Evolutionary conservation across 1,284 basidiomycete species (phyloP).

Genomic region (Flammula alnicola): DNA sequence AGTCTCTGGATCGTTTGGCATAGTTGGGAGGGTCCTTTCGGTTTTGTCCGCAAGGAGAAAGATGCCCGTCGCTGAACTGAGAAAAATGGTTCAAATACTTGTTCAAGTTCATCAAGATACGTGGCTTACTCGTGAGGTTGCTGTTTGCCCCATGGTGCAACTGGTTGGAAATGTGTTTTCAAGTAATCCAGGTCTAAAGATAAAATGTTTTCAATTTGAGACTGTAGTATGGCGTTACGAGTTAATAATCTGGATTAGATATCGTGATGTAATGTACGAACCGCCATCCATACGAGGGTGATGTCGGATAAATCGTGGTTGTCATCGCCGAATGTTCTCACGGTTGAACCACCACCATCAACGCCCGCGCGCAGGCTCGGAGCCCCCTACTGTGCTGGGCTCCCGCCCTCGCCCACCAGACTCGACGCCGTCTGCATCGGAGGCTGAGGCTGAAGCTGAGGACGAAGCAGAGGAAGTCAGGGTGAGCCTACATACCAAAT

Average conservation of each 20-base stretch:
- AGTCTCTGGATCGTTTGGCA: constrained; percentile 46
- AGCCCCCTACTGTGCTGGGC: too few species aligned
- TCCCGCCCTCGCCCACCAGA: too few species aligned
- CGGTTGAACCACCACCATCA: too few species aligned
- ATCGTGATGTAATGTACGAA: constrained; percentile 32
- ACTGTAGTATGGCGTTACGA: constrained; percentile 39
- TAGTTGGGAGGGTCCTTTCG: constrained; percentile 53
- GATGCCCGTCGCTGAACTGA: constrained; percentile 57
- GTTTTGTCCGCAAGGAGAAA: constrained; percentile 50
- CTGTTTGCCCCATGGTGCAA: constrained; percentile 64
- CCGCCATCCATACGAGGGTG: constrained; percentile 70
- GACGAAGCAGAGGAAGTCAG: too few species aligned
- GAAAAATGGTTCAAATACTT: neutral
- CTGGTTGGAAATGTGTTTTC: constrained; percentile 51
- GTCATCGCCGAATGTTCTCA: too few species aligned
- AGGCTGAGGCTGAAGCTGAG: too few species aligned
- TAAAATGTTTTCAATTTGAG: constrained; percentile 58
- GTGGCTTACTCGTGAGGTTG: constrained; percentile 59
- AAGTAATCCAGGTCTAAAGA: constrained; percentile 62
- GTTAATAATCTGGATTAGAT: neutral
- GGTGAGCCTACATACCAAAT: too few species aligned
- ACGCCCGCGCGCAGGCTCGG: too few species aligned
- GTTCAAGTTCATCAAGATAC: neutral
- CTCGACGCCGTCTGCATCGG: too few species aligned
- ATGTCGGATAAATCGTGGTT: constrained; percentile 73